phyloP scores from a whole-genome alignment of 768 basidiomycete genomes.

The Phlebiopsis flavidoalba region DNA sequence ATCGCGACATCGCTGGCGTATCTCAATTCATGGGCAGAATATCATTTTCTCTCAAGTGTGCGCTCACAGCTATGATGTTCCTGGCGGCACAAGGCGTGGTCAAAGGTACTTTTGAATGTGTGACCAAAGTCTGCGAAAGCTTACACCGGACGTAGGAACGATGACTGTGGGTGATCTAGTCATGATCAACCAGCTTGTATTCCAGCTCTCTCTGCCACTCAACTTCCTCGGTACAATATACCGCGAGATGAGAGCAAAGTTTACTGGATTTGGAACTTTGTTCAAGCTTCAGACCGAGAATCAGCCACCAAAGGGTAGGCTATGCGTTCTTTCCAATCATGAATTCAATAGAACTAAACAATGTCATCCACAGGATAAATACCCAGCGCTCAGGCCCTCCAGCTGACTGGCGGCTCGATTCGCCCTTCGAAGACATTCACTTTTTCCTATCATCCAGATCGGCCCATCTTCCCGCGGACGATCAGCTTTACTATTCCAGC shows the following conservation, averaged over 20 bases:
- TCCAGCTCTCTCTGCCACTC: conserved; percentile 92
- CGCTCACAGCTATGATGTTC: conserved; percentile 93
- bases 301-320: conserved; percentile 58
- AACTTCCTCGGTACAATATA: conserved; percentile 98
- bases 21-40: conserved; percentile 95
- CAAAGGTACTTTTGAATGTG: conserved; percentile 49
- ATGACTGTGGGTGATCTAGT: conserved; percentile 99
- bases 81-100: conserved; percentile 92
- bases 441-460: conserved; percentile 88
- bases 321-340: not conserved
- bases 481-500: conserved; percentile 90
- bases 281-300: conserved; percentile 87
- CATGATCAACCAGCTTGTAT: conserved; percentile 98
- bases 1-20: conserved; percentile 92
- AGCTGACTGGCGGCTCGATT: conserved; percentile 79
- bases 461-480: conserved; percentile 81
- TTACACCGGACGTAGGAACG: conserved; percentile 49
- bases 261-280: conserved; percentile 95
- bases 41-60: conserved; percentile 93
- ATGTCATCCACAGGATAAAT: conserved; percentile 48
- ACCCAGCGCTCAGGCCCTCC: conserved; percentile 62
- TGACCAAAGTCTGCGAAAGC: not conserved
- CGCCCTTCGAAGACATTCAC: conserved; percentile 82
- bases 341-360: too few species aligned
- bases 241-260: conserved; percentile 92